These are phyloP conservation scores for Daldinia loculata DNA, from an alignment of 495 filamentous ascomycete species.

Conservation along the genomic window DNA sequence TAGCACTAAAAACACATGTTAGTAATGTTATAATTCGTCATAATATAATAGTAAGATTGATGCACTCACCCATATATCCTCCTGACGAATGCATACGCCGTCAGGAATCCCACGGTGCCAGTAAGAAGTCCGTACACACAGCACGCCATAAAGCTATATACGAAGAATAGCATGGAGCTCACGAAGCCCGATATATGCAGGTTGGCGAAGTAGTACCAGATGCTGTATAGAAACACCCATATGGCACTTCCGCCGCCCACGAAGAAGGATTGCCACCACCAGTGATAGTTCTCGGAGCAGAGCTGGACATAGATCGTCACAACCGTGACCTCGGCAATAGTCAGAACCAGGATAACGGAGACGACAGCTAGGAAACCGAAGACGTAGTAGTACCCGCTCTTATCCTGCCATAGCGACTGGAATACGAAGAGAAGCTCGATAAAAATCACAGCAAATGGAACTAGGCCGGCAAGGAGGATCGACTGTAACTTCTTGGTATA, in stretches of 20 bases:
- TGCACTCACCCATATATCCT: constrained; percentile 81
- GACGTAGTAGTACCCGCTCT: constrained; percentile 93
- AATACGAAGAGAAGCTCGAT: constrained; percentile 95
- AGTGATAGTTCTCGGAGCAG: constrained; percentile 90
- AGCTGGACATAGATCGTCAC: constrained; percentile 88
- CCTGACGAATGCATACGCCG: constrained; percentile 87
- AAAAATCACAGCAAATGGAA: constrained; percentile 93
- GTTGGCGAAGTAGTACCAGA: constrained; percentile 87
- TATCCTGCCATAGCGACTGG: constrained; percentile 90
- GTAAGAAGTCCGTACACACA: constrained; percentile 83
- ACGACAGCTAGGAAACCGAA: constrained; percentile 90
- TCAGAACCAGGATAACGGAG: constrained; percentile 75
- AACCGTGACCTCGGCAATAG: constrained; percentile 87
- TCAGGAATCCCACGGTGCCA: constrained; percentile 88
- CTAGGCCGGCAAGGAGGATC: constrained; percentile 77
- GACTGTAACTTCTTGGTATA: constrained; percentile 71
- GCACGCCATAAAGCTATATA: constrained; percentile 81
- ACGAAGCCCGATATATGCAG: constrained; percentile 85
- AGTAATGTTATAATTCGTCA: constrained; percentile 1
- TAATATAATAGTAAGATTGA: no score
- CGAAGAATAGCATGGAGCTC: constrained; percentile 85
- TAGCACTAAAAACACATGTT: constrained; percentile 41
- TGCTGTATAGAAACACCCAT: constrained; percentile 88
- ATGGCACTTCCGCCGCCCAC: constrained; percentile 80
- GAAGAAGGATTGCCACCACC: constrained; percentile 95